These are phyloP conservation scores for Lipomyces sp. DNA, from an alignment of 805 yeast species.

Conservation along the genomic window DNA sequence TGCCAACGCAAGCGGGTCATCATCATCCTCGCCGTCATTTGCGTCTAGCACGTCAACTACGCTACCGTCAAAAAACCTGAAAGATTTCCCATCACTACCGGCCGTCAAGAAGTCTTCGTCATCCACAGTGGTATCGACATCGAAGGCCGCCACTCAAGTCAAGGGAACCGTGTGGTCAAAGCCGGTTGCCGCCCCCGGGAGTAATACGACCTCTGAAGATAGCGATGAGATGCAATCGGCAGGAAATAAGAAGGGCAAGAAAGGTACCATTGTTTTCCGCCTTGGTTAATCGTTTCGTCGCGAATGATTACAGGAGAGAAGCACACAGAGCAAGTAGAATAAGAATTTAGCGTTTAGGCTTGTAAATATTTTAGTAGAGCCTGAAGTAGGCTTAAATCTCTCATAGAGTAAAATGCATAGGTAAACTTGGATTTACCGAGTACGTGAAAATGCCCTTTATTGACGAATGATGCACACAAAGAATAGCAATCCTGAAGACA, in stretches of 20 bases:
- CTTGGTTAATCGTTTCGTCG: neutral
- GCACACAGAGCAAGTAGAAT: neutral
- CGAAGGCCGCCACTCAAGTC: conserved; percentile 4
- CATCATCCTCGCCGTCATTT: conserved; percentile 8
- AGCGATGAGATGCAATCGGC: neutral
- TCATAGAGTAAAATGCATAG: neutral
- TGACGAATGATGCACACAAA: neutral
- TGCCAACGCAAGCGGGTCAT: neutral
- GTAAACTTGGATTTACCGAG: neutral
- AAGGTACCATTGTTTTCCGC: conserved; percentile 23
- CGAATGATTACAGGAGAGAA: neutral
- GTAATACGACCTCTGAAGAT: neutral
- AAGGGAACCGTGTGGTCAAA: conserved; percentile 15
- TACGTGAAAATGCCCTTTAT: neutral
- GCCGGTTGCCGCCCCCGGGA: conserved; percentile 7
- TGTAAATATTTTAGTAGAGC: neutral
- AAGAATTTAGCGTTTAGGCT: neutral
- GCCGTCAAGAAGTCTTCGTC: conserved; percentile 8
- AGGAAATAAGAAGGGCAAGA: conserved; percentile 27
- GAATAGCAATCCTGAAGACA: neutral
- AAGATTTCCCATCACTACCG: conserved; percentile 35
- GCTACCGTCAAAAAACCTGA: conserved; percentile 21
- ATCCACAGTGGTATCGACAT: neutral
- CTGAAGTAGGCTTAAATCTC: neutral
- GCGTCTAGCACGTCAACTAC: neutral